These are phyloP conservation scores for Blastobotrys arbuscula DNA, from an alignment of 1,139 yeast genomes.

Conservation along the genomic window DNA sequence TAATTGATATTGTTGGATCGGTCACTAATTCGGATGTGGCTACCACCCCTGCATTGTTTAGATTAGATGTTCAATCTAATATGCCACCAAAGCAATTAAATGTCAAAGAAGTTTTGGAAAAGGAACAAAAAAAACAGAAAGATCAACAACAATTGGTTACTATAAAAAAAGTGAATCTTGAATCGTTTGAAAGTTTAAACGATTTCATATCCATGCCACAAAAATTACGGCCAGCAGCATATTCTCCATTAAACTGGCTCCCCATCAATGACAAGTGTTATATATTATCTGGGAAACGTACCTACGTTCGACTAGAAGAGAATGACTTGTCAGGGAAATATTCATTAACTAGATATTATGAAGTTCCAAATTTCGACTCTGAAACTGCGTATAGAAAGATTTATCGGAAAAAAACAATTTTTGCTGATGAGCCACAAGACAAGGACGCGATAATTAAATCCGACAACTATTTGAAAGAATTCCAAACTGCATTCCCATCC, in stretches of 20 bases:
- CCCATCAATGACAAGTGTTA: slow-evolving; percentile 16
- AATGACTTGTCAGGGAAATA: neutral
- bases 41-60: slow-evolving; percentile 57
- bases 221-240: slow-evolving; percentile 5
- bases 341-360: slow-evolving; percentile 14
- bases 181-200: slow-evolving; percentile 18
- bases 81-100: slow-evolving; percentile 18
- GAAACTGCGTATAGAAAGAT: neutral
- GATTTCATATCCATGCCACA: slow-evolving; percentile 14
- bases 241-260: slow-evolving; percentile 20
- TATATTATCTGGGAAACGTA: slow-evolving; percentile 18
- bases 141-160: slow-evolving; percentile 1
- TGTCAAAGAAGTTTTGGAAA: slow-evolving; percentile 6
- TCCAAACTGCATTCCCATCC: neutral
- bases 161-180: slow-evolving; percentile 16
- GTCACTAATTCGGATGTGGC: slow-evolving; percentile 53
- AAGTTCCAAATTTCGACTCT: slow-evolving; percentile 5
- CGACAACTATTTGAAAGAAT: neutral
- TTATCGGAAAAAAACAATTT: slow-evolving; percentile 1
- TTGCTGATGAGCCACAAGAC: neutral
- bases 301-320: slow-evolving; percentile 19
- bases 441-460: slow-evolving; percentile 1
- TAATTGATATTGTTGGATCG: slow-evolving; percentile 66
- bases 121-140: neutral
- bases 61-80: slow-evolving; percentile 34